Conservation (phyloP, 805 yeast species). For the Candida glaebosa region DNA sequence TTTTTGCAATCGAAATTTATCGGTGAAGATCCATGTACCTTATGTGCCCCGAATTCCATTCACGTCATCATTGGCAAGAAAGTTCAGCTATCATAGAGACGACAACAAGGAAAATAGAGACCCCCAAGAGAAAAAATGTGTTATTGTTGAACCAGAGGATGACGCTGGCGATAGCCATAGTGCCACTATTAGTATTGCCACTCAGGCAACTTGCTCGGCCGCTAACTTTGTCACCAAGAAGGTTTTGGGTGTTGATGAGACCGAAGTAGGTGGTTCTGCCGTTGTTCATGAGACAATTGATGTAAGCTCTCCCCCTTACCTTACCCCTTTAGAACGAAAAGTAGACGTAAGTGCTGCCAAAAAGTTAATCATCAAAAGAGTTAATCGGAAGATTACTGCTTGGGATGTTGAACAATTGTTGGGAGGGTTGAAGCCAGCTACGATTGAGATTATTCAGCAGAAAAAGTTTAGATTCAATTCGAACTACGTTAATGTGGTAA, state of each 20-base stretch:
- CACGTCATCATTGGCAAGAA: slow-evolving; percentile 21
- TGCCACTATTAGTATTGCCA: not conserved
- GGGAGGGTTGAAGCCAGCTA: not conserved
- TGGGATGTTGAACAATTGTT: slow-evolving; percentile 1
- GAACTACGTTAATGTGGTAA: not conserved
- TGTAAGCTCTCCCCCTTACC: not conserved
- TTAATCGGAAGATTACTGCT: not conserved
- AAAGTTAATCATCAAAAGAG: not conserved
- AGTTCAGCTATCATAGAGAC: slow-evolving; percentile 23
- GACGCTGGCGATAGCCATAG: not conserved
- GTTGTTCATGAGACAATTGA: not conserved
- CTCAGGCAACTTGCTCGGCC: not conserved
- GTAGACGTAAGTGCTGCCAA: not conserved
- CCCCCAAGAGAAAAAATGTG: not conserved
- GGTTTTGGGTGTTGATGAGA: not conserved
- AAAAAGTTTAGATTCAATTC: not conserved
- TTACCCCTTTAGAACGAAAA: not conserved
- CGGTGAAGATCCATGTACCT: slow-evolving; percentile 41
- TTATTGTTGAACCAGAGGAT: not conserved
- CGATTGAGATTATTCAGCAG: not conserved
- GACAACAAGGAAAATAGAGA: not conserved
- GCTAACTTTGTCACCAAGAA: not conserved
- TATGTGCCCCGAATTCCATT: slow-evolving; percentile 24
- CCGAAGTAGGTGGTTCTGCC: not conserved
- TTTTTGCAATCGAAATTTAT: slow-evolving; percentile 36